These are phyloP conservation scores for Filobasidium uniguttulatum DNA, from an alignment of 1,284 basidiomycete species.

Conservation along the genomic window DNA sequence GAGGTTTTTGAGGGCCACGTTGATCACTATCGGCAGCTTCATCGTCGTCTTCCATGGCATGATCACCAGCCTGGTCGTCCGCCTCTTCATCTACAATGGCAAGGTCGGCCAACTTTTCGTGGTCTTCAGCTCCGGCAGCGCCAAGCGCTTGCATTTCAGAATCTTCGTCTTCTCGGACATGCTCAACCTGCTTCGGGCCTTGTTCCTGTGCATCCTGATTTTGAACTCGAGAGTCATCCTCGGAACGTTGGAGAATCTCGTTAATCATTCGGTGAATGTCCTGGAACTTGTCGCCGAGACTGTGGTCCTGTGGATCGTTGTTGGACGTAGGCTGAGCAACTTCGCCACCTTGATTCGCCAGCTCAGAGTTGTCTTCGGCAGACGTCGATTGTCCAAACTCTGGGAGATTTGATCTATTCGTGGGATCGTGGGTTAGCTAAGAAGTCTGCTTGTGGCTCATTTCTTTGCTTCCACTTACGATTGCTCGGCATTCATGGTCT, in stretches of 20 bases:
- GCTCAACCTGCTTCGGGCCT: slow-evolving; percentile 52
- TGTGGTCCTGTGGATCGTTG: neutral
- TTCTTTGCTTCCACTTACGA: slow-evolving; percentile 21
- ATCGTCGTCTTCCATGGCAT: slow-evolving; percentile 17
- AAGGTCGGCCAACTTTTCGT: slow-evolving; percentile 66
- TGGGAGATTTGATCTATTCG: neutral
- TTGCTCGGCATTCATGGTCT: slow-evolving; percentile 22
- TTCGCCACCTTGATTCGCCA: slow-evolving; percentile 1
- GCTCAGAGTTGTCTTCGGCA: neutral
- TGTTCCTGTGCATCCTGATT: slow-evolving; percentile 33
- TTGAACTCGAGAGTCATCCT: slow-evolving; percentile 22
- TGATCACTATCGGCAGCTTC: slow-evolving; percentile 17
- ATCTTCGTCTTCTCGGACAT: slow-evolving; percentile 59
- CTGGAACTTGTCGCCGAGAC: slow-evolving; percentile 67
- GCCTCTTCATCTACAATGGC: slow-evolving; percentile 52
- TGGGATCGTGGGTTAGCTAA: neutral
- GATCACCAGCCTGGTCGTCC: slow-evolving; percentile 18
- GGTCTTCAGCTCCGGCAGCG: slow-evolving; percentile 67
- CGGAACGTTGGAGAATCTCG: slow-evolving; percentile 56
- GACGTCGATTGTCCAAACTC: neutral
- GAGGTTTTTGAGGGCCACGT: too few relatives aligned
- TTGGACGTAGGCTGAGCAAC: neutral
- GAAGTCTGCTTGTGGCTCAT: too few relatives aligned
- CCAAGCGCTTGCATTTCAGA: slow-evolving; percentile 82
- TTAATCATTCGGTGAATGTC: slow-evolving; percentile 74